These are phyloP conservation scores for Colletotrichum horii DNA, from an alignment of 2,329 filamentous ascomycete species.

Conservation along the genomic window DNA sequence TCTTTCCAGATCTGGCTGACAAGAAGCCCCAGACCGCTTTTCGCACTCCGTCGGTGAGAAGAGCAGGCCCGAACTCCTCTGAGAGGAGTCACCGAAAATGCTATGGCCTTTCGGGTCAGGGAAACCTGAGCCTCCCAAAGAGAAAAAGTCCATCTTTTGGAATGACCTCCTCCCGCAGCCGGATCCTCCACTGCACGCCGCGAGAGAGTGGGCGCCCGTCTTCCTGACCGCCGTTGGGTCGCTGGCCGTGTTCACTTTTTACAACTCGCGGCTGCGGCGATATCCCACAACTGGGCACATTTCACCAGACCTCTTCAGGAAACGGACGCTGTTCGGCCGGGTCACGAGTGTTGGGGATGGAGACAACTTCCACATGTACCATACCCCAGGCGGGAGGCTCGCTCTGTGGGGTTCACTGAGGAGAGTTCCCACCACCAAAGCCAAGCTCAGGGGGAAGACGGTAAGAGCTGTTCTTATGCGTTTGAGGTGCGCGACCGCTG, in stretches of 20 bases:
- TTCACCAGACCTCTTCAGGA: slow-evolving; percentile 75
- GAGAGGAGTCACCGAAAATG: slow-evolving; percentile 27
- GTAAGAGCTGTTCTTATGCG: slow-evolving; percentile 53
- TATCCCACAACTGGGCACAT: slow-evolving; percentile 82
- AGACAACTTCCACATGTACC: slow-evolving; percentile 92
- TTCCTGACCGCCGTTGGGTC: slow-evolving; percentile 53
- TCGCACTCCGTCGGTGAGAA: background rate
- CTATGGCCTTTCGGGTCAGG: slow-evolving; percentile 32
- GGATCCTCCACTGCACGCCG: slow-evolving; percentile 50
- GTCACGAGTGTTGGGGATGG: slow-evolving; percentile 97
- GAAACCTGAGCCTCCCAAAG: slow-evolving; percentile 17
- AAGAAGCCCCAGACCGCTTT: background rate
- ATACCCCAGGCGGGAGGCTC: slow-evolving; percentile 88
- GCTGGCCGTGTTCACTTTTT: slow-evolving; percentile 62
- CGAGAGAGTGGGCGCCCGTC: slow-evolving; percentile 56
- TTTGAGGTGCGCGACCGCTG: background rate
- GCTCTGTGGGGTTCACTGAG: slow-evolving; percentile 94
- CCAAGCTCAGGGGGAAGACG: slow-evolving; percentile 76
- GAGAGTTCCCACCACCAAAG: slow-evolving; percentile 71
- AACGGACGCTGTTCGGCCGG: slow-evolving; percentile 77
- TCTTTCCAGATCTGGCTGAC: background rate
- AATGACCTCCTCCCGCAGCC: slow-evolving; percentile 19
- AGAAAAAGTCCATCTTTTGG: slow-evolving; percentile 27
- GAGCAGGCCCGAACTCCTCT: background rate
- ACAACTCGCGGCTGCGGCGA: slow-evolving; percentile 80